Percentiles rank a stretch among this genome's conserved stretches.
Conservation (phyloP, 139 green algal genomes). For the Picochlorum sp. region DNA sequence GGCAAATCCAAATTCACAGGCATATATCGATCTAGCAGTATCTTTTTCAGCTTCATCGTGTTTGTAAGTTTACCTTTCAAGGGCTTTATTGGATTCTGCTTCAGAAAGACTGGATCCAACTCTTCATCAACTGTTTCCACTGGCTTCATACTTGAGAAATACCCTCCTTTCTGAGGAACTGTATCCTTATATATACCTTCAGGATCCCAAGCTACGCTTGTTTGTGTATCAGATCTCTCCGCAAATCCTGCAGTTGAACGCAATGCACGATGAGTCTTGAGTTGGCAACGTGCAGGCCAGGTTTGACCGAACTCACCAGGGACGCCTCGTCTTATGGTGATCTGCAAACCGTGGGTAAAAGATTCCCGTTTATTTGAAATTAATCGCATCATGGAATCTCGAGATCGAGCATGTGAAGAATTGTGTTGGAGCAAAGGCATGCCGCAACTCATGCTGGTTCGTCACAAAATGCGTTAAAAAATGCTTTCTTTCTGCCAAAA, state of each 20-base stretch:
- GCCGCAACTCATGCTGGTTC: no score
- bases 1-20: constrained; percentile 41
- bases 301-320: no score
- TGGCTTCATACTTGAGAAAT: background rate
- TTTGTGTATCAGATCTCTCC: background rate
- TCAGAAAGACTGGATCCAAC: background rate
- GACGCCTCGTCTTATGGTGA: no score
- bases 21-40: constrained; percentile 29
- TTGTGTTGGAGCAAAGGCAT: no score
- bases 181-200: constrained; percentile 24
- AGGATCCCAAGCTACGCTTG: constrained; percentile 24
- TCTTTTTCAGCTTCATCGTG: background rate
- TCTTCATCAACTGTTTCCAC: background rate
- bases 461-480: no score
- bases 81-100: background rate
- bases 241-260: background rate
- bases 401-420: no score
- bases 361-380: no score
- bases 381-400: no score
- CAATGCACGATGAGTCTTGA: no score
- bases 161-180: background rate
- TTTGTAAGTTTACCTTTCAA: background rate
- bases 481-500: no score
- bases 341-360: no score
- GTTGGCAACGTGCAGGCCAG: no score